Evolutionary conservation across 1,284 basidiomycete genomes (phyloP), one percentile per base, ranked within the genome.

Genomic region (Naganishia sp.): DNA sequence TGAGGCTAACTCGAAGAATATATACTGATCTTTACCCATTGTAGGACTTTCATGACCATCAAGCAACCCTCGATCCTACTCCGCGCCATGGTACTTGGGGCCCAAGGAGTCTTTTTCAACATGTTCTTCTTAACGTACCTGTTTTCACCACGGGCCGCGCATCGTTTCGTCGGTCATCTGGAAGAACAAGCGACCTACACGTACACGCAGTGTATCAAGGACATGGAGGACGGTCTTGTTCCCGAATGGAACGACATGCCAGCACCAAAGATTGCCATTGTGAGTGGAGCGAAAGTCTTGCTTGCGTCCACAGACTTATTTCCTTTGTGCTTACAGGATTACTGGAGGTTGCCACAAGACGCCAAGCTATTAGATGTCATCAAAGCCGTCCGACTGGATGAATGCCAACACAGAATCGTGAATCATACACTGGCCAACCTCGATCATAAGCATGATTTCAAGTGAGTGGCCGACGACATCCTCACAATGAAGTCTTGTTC

Each of bases 141-240:
- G 64, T 71, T 94, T 55, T 89, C 90, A 0, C 95, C 95, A 0
- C 83, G 83, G 64, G 85, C 86, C 0, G 92, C 90, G 70, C 95
- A 98, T 79, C 90, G 95, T 39, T 98, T 98, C 77, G 94, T 98
- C 53, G 95, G 86, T n/a, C 83, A 92, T 74, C 83, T 99, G 10
- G 95, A 98, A 75, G 94, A 98, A 81, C 94, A 98, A 79, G 94
- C 94, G 4, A 92, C 95, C 6, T 69, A 88, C 53, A 96, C 94
- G 25, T 95, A 92, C 78, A 90, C 92, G 6, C 85, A 86, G 71
- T 88, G 89, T 75, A 92, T 96, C 70, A 75, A 85, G 55, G 92
- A 97, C 68, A 83, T 97, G 25, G 88, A 94, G 75, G 83, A 83
- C n/a, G 93, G 93, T 16, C 85, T 85, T 52, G 82, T 98, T 61